These are phyloP conservation scores for Mycothermus thermophilus DNA, from an alignment of 495 filamentous ascomycete species.

Conservation along the genomic window DNA sequence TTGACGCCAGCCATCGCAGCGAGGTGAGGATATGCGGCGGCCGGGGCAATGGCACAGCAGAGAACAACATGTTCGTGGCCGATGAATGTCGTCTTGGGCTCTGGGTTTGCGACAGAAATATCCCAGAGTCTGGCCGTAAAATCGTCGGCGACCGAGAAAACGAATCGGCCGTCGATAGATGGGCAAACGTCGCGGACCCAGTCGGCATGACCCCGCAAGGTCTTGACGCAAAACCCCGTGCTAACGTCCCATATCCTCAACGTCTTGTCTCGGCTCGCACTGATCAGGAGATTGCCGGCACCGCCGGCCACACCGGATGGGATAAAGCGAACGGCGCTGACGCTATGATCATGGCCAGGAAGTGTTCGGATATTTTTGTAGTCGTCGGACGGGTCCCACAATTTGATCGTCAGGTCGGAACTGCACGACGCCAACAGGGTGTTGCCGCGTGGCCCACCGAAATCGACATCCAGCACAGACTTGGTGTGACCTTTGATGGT, in stretches of 20 bases:
- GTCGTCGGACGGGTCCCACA: slow-evolving; percentile 89
- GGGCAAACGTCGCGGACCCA: slow-evolving; percentile 84
- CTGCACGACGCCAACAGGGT: slow-evolving; percentile 84
- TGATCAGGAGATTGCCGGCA: slow-evolving; percentile 66
- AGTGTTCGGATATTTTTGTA: slow-evolving; percentile 94
- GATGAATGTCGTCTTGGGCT: slow-evolving; percentile 66
- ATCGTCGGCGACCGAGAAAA: slow-evolving; percentile 74
- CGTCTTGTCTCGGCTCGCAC: slow-evolving; percentile 68
- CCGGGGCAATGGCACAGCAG: slow-evolving; percentile 79
- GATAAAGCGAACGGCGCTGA: slow-evolving; percentile 79
- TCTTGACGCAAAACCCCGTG: slow-evolving; percentile 85
- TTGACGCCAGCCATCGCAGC: slow-evolving; percentile 72
- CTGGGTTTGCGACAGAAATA: slow-evolving; percentile 48
- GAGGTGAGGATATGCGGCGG: slow-evolving; percentile 61
- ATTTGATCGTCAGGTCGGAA: slow-evolving; percentile 82
- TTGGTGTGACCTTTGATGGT: slow-evolving; percentile 93
- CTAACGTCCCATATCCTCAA: slow-evolving; percentile 85
- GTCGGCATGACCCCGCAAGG: slow-evolving; percentile 63
- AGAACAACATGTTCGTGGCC: slow-evolving; percentile 86
- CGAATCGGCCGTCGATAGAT: slow-evolving; percentile 67
- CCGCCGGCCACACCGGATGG: slow-evolving; percentile 59
- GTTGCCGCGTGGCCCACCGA: slow-evolving; percentile 73
- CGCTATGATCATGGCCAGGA: slow-evolving; percentile 83
- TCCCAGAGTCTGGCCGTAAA: slow-evolving; percentile 79
- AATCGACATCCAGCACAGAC: slow-evolving; percentile 79